phyloP scores from a whole-genome alignment of 371 early-diverging fungal species.

The Mucor velutinosus region DNA sequence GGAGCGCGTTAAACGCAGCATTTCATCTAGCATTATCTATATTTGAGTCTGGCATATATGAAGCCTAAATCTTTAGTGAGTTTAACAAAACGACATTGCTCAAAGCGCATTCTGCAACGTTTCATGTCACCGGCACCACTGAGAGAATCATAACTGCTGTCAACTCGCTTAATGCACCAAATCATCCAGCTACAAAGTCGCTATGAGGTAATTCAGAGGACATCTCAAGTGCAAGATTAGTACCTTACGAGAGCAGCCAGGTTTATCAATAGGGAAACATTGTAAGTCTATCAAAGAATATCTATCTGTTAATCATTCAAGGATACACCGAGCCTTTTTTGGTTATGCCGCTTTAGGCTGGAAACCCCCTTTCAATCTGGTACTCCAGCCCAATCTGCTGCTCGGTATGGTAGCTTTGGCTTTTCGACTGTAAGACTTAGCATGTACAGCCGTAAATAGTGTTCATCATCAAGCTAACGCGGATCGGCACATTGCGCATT shows the following conservation, averaged over 20 bases:
- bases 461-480: constrained; percentile 28
- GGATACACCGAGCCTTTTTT: constrained; percentile 39
- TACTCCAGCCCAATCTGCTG: constrained; percentile 36
- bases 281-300: constrained; percentile 29
- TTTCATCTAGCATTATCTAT: not conserved
- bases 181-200: constrained; percentile 4
- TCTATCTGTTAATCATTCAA: constrained; percentile 25
- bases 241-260: constrained; percentile 33
- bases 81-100: not conserved
- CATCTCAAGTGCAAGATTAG: constrained; percentile 24
- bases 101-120: not conserved
- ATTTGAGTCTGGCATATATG: not conserved
- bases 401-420: constrained; percentile 35
- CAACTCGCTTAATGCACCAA: constrained; percentile 37
- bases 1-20: not conserved
- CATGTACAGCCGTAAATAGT: constrained; percentile 21
- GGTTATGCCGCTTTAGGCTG: constrained; percentile 44
- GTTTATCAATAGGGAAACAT: constrained; percentile 40
- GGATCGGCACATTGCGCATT: constrained; percentile 33
- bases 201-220: constrained; percentile 26
- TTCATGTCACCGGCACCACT: constrained; percentile 27
- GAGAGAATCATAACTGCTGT: constrained; percentile 30
- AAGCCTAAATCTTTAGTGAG: not conserved
- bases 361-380: constrained; percentile 27
- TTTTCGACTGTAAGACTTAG: constrained; percentile 35